phyloP scores from a whole-genome alignment of 345 rosid species.

The Sapria himalayana region DNA sequence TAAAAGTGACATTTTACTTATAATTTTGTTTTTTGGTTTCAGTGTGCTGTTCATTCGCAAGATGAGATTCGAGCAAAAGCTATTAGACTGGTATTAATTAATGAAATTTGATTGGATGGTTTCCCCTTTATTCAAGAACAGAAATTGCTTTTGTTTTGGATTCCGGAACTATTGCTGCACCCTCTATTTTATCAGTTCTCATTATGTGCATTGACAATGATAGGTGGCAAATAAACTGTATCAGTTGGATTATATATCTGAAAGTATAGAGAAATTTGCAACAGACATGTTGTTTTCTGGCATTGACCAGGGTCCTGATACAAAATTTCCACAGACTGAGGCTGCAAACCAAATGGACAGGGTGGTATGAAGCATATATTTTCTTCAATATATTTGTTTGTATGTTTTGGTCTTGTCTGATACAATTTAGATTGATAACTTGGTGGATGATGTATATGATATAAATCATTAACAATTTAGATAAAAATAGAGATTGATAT shows the following conservation, averaged over 20 bases:
- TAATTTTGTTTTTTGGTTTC: conserved; percentile 16
- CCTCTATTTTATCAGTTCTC: conserved; percentile 5
- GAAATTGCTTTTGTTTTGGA: too few relatives aligned
- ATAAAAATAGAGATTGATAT: too few relatives aligned
- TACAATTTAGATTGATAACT: too few relatives aligned
- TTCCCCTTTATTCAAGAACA: too few relatives aligned
- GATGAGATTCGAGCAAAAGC: conserved; percentile 85
- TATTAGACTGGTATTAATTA: conserved; percentile 56
- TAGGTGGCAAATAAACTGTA: conserved; percentile 94
- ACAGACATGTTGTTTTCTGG: conserved; percentile 51
- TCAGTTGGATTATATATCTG: conserved; percentile 52
- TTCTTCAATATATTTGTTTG: neutral
- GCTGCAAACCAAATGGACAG: conserved; percentile 29
- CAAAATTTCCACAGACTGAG: conserved; percentile 22
- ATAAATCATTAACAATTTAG: too few relatives aligned
- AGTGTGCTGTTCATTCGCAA: conserved; percentile 90
- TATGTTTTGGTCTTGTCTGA: too few relatives aligned
- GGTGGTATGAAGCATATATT: conserved; percentile 25
- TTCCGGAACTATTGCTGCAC: too few relatives aligned
- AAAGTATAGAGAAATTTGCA: conserved; percentile 68
- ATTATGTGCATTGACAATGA: conserved; percentile 5
- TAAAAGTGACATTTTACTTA: too few relatives aligned
- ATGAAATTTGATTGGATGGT: too few relatives aligned
- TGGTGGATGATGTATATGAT: too few relatives aligned
- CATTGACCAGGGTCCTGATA: conserved; percentile 27